phyloP scores from a whole-genome alignment of 2,329 filamentous ascomycete genomes.

The Alternaria sp. region DNA sequence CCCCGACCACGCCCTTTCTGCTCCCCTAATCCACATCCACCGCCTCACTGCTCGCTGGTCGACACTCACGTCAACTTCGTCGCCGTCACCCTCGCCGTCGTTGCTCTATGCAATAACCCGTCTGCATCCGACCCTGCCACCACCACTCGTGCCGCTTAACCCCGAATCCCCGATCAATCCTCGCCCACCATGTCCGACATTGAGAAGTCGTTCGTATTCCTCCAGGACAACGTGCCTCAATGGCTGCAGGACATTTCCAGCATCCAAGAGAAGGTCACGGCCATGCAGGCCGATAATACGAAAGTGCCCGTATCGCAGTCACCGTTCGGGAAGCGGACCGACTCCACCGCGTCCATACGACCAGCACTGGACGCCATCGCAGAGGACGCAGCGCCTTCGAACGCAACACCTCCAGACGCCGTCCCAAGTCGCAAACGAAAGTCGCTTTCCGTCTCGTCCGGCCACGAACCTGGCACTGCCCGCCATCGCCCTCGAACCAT shows the following conservation, averaged over 20 bases:
- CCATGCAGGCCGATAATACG: constrained; percentile 43
- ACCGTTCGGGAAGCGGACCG: constrained; percentile 39
- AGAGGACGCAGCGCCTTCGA: constrained; percentile 25
- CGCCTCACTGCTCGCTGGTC: constrained; percentile 19
- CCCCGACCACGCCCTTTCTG: background rate
- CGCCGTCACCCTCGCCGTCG: background rate
- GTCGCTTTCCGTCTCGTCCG: constrained; percentile 51
- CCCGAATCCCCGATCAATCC: background rate
- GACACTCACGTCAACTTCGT: constrained; percentile 8
- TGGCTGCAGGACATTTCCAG: constrained; percentile 45
- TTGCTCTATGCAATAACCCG: constrained; percentile 4
- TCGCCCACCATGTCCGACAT: constrained; percentile 45
- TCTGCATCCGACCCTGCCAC: constrained; percentile 2
- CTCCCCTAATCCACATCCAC: background rate
- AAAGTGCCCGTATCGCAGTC: constrained; percentile 35
- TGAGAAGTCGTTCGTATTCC: constrained; percentile 45
- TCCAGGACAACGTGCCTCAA: constrained; percentile 47
- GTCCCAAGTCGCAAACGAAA: constrained; percentile 50
- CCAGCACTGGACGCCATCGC: constrained; percentile 26
- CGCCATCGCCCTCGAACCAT: constrained; percentile 74
- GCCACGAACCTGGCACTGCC: constrained; percentile 49
- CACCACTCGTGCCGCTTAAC: background rate
- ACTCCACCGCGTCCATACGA: constrained; percentile 48
- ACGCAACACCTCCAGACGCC: constrained; percentile 22
- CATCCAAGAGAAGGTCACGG: constrained; percentile 41